Conservation (phyloP, 1,139 yeast genomes). For the Kodamaea anthophila region DNA sequence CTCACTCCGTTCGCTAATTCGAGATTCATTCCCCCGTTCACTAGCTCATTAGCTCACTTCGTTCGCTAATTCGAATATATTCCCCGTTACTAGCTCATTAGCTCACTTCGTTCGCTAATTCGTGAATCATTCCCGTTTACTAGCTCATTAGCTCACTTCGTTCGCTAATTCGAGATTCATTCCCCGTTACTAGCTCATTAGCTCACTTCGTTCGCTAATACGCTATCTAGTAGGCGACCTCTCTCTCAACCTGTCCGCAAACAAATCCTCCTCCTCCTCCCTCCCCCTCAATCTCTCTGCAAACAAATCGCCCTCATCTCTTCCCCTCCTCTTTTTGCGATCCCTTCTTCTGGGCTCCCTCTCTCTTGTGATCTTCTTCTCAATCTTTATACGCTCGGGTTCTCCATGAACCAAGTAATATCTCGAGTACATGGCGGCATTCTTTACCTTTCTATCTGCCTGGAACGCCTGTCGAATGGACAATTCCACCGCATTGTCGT, state of each 20-base stretch:
- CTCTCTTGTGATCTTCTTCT: constrained; percentile 7
- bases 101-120: no score
- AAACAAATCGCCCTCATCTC: constrained; percentile 11
- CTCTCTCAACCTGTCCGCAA: constrained; percentile 26
- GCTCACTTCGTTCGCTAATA: no score
- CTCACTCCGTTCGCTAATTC: no score
- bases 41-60: no score
- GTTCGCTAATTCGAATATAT: no score
- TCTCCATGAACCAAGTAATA: constrained; percentile 72
- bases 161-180: no score
- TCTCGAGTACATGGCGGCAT: constrained; percentile 55
- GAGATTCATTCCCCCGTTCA: no score
- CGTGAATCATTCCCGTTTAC: no score
- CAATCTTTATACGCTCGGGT: constrained; percentile 41
- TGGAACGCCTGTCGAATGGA: constrained; percentile 46
- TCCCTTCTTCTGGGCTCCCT: constrained; percentile 8
- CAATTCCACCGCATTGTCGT: constrained; percentile 36
- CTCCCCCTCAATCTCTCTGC: constrained; percentile 12
- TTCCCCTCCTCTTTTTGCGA: constrained; percentile 8
- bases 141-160: no score
- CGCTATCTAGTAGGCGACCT: no score
- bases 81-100: no score
- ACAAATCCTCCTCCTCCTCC: constrained; percentile 34
- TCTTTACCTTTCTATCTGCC: constrained; percentile 52
- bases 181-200: no score